Evolutionary conservation across 495 filamentous ascomycete genomes (phyloP).

Genomic region (Talaromyces liani): DNA sequence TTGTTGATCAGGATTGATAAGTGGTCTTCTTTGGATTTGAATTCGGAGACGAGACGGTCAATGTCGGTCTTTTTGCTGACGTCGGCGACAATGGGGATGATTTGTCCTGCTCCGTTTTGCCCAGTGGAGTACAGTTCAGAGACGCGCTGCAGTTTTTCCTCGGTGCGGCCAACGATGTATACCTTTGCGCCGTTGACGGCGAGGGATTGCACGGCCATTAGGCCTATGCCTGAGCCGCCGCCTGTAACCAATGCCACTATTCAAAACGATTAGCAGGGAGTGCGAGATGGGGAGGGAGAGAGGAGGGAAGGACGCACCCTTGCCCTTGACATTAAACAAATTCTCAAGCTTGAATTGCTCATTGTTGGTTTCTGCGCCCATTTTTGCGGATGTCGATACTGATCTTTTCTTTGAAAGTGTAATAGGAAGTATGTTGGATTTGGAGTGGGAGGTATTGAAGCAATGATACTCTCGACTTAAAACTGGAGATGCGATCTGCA

Average conservation of each 20-base stretch:
- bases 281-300: background rate
- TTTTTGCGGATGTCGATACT: background rate
- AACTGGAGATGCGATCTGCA: background rate
- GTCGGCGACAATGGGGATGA: conserved; percentile 49
- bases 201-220: conserved; percentile 50
- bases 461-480: background rate
- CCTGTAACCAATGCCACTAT: conserved; percentile 51
- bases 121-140: conserved; percentile 31
- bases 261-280: background rate
- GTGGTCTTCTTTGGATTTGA: conserved; percentile 34
- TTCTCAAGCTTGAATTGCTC: conserved; percentile 38
- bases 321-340: conserved; percentile 50
- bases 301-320: conserved; percentile 17
- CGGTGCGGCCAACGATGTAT: conserved; percentile 52
- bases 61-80: conserved; percentile 42
- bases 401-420: background rate
- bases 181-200: conserved; percentile 54
- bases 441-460: background rate
- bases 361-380: conserved; percentile 28
- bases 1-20: conserved; percentile 52
- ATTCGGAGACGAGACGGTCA: conserved; percentile 32
- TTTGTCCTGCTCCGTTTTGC: conserved; percentile 43
- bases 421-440: background rate
- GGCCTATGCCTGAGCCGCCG: conserved; percentile 43
- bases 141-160: conserved; percentile 48